Evolutionary conservation across 2,329 filamentous ascomycete species (phyloP).

Genomic region (Monosporascus sp.): DNA sequence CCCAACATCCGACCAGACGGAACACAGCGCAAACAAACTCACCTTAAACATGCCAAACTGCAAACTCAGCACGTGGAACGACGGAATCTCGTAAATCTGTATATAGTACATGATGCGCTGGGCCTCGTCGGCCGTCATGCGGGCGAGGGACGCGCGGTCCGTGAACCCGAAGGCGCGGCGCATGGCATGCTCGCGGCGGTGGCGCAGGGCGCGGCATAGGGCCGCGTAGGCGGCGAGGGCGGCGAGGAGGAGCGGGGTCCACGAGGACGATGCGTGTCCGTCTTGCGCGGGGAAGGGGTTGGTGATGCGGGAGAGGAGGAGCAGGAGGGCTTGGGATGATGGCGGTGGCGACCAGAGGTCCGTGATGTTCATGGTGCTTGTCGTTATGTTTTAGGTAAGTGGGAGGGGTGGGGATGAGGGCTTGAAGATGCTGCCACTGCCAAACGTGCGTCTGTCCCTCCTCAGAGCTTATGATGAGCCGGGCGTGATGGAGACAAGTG

Average conservation of each 20-base stretch:
- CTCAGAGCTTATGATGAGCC: no score
- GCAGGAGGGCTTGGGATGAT: neutral
- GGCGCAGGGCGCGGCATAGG: slow-evolving; percentile 22
- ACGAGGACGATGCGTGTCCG: slow-evolving; percentile 7
- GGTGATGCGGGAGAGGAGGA: neutral
- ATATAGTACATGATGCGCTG: slow-evolving; percentile 23
- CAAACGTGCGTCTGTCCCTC: no score
- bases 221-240: slow-evolving; percentile 15
- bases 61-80: slow-evolving; percentile 17
- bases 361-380: neutral
- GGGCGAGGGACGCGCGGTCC: slow-evolving; percentile 18
- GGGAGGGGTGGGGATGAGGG: no score
- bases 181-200: slow-evolving; percentile 19
- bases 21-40: neutral
- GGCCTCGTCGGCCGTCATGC: slow-evolving; percentile 26
- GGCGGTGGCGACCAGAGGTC: neutral
- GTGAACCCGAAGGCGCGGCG: slow-evolving; percentile 18
- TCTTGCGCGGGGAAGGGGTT: slow-evolving; percentile 1
- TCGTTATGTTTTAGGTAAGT: no score
- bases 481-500: no score
- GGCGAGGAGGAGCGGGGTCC: slow-evolving; percentile 13
- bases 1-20: neutral
- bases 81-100: slow-evolving; percentile 20
- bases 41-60: slow-evolving; percentile 29
- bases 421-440: no score